Base-by-base conservation (phyloP, 441 rosid species). In the Syzygium syzygioides region DNA sequence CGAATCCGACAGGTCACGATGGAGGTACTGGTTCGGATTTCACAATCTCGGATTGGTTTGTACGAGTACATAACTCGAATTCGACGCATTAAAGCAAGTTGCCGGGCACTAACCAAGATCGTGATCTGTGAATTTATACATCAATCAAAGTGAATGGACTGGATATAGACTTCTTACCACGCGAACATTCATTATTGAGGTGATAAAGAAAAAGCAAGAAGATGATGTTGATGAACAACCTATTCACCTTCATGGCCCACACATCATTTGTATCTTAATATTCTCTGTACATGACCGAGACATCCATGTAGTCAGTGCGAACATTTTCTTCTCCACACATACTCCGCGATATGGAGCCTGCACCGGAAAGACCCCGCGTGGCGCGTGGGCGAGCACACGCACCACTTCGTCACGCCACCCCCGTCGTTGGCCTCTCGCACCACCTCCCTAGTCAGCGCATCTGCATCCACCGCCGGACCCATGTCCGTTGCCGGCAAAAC, bases 341-440 rank as follows among this genome's bases (percentile, higher is more conserved):
- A 89, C 86, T 86, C 88, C 86, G 50, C 28, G 7, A 50, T 50
- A 52, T 89, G 90, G 17, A 68, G 90, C 60, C 88, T 45, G 86
- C 90, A 89, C 79, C 90, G 88, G 88, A 89, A 89, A 13, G 90
- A 89, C 52, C 90, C 88, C 32, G 88, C 55, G 28, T 89, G 90
- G 85, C 62, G 7, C 2, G 90, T 89, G 55, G 90, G 90, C 34
- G 90, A 89, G 86, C 90, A 89, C 60, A 59, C 1, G 88, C 90
- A 89, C 88, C 14, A 79, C 90, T 52, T 86, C 52, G 19, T 59
- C 20, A 4, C 2, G 26, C 55, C 17, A 25, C 66, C 64, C 48
- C 79, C 12, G 15, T 13, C 12, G 37, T 15, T n/a, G 53, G 50
- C 80, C 59, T 23, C 57, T 9, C 20, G 56, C 14, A 3, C 64